Evolutionary conservation across 257 asterid genomes (phyloP), one percentile per base, ranked within the genome.

Genomic region (Rubia yunnanensis): DNA sequence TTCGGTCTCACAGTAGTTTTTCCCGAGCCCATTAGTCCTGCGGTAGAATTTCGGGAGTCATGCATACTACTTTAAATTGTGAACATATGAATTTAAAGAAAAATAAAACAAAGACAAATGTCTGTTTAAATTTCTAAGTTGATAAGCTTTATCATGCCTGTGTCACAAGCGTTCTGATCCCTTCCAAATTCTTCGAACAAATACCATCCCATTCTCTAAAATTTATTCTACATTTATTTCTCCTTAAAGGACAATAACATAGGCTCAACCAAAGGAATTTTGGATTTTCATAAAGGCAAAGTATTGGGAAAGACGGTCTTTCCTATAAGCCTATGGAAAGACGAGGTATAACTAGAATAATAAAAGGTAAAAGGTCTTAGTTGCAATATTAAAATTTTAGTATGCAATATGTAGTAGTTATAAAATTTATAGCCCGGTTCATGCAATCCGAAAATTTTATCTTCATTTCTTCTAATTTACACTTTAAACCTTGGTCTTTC

Each of bases 1-100:
- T 82, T 73, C 80, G 79, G 71, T n/a, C 97, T 97, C 31, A 92
- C 90, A 6, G 99, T 92, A 26, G 97, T 89, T 86, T 92, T 92
- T 31, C 98, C 98, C 23, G 96, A 92, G 64, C 96, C 98, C 96
- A 92, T 92, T 96, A 92, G 82, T 72, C 98, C 96, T 92, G 75
- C 49, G 76, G 58, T 62, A 67, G 66, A 67, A 54, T 61, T 70
- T 60, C 49, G 39, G 30, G 22, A 14, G 28, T 46, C 10, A 52
- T 50, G 22, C 39, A 23, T 48, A 63, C 18, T 46, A 17, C 32
- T 48, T 4, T 28, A 13, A 30, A 9, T 5, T 46, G 52, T 2
- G 44, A 46, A 18, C 15, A 46, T 9, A 27, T 44, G 52, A 44
- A 4, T 5, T 64, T 8, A 13, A 44, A 50, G 5, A n/a, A 18